A percentile compares a stretch with the other conserved stretches of the same genome.
These are phyloP conservation scores for Pholiota microspora DNA, from an alignment of 768 basidiomycete genomes.

Conservation along the genomic window DNA sequence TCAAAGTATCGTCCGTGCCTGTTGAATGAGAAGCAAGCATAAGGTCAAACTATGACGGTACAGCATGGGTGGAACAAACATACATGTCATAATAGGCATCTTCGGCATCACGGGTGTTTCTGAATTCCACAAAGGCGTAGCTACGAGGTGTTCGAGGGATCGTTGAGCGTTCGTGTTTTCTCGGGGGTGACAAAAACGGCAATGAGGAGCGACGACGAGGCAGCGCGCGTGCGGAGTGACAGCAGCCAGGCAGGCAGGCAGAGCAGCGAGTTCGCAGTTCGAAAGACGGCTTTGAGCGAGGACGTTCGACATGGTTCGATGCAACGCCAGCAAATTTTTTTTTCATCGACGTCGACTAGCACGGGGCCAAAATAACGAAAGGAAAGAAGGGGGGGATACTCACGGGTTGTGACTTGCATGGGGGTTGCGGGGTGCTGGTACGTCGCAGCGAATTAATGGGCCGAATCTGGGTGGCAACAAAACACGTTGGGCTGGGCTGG, in stretches of 20 bases:
- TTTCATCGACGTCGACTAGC: constrained; percentile 17
- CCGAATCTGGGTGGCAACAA: constrained; percentile 53
- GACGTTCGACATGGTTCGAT: constrained; percentile 9
- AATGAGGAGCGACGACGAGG: constrained; percentile 13
- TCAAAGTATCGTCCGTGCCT: constrained; percentile 39
- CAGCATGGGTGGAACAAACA: constrained; percentile 8
- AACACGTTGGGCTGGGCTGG: not conserved
- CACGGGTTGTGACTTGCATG: constrained; percentile 77
- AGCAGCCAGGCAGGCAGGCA: too few relatives aligned
- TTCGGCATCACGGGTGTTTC: constrained; percentile 34
- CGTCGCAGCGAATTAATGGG: constrained; percentile 84
- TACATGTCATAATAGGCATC: constrained; percentile 39
- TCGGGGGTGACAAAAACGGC: constrained; percentile 16
- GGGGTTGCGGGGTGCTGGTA: constrained; percentile 82
- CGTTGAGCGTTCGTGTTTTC: constrained; percentile 33
- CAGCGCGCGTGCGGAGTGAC: constrained; percentile 3
- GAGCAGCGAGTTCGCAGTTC: constrained; percentile 2
- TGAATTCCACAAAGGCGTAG: constrained; percentile 39
- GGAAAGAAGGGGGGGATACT: constrained; percentile 40
- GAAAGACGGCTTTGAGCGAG: constrained; percentile 5
- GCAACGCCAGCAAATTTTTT: constrained; percentile 11
- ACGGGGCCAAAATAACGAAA: constrained; percentile 16
- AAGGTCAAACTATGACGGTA: not conserved
- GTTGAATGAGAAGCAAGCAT: not conserved
- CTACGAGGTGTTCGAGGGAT: constrained; percentile 28